Evolutionary conservation across 108 stramenopile genomes (phyloP).

Genomic region (Nitzschia inconspicua): DNA sequence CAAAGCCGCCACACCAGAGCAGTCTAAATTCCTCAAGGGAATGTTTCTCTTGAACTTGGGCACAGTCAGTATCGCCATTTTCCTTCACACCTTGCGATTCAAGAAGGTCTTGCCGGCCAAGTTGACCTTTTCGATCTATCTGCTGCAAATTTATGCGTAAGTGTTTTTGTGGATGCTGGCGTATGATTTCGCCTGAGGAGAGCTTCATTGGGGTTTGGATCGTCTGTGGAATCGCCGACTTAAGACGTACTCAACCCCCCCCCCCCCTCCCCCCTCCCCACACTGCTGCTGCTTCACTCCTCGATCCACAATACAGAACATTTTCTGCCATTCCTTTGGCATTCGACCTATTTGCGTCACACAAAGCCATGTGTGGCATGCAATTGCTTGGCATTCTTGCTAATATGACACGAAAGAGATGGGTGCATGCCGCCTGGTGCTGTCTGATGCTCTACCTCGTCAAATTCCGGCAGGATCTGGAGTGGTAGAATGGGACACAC

Average conservation of each 20-base stretch:
- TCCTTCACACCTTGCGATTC: constrained; percentile 42
- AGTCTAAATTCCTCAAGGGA: constrained; percentile 32
- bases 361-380: constrained; percentile 17
- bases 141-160: constrained; percentile 39
- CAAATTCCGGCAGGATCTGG: constrained; percentile 7
- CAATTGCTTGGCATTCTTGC: constrained; percentile 16
- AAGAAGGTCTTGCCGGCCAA: constrained; percentile 37
- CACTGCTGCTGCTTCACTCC: too few species aligned
- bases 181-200: neutral
- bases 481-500: constrained; percentile 20
- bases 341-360: constrained; percentile 23
- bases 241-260: neutral
- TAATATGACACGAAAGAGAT: constrained; percentile 35
- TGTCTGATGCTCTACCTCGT: constrained; percentile 16
- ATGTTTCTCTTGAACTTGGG: constrained; percentile 30
- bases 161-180: neutral
- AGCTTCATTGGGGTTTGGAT: too few species aligned
- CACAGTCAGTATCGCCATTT: constrained; percentile 37
- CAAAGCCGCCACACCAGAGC: constrained; percentile 9
- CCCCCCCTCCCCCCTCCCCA: neutral
- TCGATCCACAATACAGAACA: too few species aligned
- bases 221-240: neutral
- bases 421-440: constrained; percentile 32
- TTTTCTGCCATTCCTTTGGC: constrained; percentile 35
- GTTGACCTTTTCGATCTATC: constrained; percentile 38